Evolutionary conservation across 2,329 filamentous ascomycete genomes (phyloP).

Genomic region (Basipetospora chlamydospora): DNA sequence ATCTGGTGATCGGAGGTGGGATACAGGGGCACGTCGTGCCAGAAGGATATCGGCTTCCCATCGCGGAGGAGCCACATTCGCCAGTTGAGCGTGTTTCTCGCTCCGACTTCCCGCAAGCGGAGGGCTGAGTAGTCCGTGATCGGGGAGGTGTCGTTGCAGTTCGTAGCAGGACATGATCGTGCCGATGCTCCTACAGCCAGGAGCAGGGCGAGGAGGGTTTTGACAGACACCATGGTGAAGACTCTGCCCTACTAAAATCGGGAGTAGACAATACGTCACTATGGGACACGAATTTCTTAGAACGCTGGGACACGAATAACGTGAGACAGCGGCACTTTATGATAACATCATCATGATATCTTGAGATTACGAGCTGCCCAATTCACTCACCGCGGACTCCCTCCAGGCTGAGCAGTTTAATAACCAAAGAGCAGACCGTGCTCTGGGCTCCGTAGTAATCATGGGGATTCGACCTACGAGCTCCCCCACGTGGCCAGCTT

Average conservation of each 20-base stretch:
- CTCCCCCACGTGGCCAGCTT: too few relatives aligned
- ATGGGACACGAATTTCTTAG: too few relatives aligned
- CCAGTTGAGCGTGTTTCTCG: conserved; percentile 25
- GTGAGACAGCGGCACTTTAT: too few relatives aligned
- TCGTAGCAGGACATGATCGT: background rate
- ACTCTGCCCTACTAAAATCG: background rate
- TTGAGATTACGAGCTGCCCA: too few relatives aligned
- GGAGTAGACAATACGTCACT: too few relatives aligned
- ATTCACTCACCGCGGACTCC: too few relatives aligned
- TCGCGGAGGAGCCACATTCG: conserved; percentile 24
- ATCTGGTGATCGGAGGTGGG: conserved; percentile 19
- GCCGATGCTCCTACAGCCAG: conserved; percentile 1
- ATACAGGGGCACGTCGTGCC: conserved; percentile 26
- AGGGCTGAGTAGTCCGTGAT: conserved; percentile 4
- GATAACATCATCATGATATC: too few relatives aligned
- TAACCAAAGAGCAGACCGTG: too few relatives aligned
- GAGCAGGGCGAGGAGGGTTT: background rate
- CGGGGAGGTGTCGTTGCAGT: conserved; percentile 1
- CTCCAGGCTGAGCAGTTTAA: too few relatives aligned
- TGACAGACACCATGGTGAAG: background rate
- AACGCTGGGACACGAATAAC: too few relatives aligned
- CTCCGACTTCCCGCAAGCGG: conserved; percentile 19
- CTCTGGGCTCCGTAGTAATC: too few relatives aligned
- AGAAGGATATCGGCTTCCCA: conserved; percentile 24
- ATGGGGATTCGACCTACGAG: too few relatives aligned